Evolutionary conservation across 345 rosid species (phyloP).

Genomic region (Rhodamnia rubescens): DNA sequence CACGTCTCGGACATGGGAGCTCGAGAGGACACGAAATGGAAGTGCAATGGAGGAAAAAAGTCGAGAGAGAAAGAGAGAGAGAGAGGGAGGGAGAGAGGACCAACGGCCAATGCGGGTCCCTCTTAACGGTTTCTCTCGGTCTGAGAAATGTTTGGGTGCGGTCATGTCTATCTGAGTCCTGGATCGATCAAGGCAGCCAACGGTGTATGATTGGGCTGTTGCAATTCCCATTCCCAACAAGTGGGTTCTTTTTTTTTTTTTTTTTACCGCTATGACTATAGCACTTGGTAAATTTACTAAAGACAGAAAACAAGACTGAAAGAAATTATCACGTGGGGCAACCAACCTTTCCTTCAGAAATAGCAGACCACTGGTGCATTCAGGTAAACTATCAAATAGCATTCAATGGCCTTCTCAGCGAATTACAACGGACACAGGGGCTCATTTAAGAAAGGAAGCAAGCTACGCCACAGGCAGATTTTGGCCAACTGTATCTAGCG

Average conservation of each 20-base stretch:
- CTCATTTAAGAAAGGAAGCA: background rate
- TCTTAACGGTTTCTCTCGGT: constrained; percentile 14
- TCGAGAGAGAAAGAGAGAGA: background rate
- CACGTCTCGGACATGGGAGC: background rate
- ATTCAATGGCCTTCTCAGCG: background rate
- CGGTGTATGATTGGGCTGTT: background rate
- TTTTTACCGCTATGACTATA: too few species aligned
- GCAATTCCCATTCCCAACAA: background rate
- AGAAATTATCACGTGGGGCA: background rate
- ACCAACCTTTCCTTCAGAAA: background rate
- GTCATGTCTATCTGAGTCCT: background rate
- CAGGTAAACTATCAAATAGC: background rate
- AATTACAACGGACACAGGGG: background rate
- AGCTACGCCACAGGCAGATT: background rate
- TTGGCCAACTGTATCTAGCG: background rate
- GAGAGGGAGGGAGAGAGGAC: constrained; percentile 11
- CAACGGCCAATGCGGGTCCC: constrained; percentile 52
- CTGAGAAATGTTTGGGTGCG: background rate
- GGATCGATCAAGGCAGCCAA: background rate
- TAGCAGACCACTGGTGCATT: background rate
- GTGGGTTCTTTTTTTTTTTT: too few species aligned
- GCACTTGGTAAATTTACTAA: too few species aligned
- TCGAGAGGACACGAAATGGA: background rate
- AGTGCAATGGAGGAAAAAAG: background rate
- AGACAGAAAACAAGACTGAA: too few species aligned